These are phyloP conservation scores for Salix suchowensis DNA, from an alignment of 345 rosid species.

Conservation along the genomic window DNA sequence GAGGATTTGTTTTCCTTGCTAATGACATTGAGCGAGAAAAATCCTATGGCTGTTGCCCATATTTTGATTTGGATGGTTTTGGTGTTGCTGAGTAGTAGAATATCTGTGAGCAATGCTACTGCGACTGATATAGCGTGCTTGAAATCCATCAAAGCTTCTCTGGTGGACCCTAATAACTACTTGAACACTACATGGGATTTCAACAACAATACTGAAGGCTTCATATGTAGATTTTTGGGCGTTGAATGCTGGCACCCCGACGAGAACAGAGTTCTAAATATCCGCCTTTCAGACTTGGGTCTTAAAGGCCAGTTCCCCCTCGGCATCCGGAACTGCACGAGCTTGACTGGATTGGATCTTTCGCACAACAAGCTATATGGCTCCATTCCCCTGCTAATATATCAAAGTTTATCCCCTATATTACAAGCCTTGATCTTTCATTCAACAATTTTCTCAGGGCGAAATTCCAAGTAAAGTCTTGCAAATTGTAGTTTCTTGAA, in stretches of 20 bases:
- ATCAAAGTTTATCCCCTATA: neutral
- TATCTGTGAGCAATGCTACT: constrained; percentile 32
- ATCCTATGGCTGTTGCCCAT: neutral
- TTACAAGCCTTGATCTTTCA: constrained; percentile 62
- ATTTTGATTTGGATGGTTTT: constrained; percentile 19
- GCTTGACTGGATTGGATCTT: constrained; percentile 69
- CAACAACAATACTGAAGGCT: constrained; percentile 52
- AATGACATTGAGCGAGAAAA: neutral
- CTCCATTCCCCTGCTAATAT: constrained; percentile 49
- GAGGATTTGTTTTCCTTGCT: neutral
- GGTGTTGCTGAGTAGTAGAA: constrained; percentile 30
- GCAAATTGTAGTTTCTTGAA: constrained; percentile 53
- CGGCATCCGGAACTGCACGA: constrained; percentile 41
- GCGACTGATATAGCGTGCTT: constrained; percentile 51
- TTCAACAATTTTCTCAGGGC: constrained; percentile 70
- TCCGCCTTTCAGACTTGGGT: constrained; percentile 59
- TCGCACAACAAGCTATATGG: constrained; percentile 67
- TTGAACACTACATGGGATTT: constrained; percentile 57
- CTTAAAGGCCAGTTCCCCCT: constrained; percentile 64
- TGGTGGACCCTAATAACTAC: constrained; percentile 46
- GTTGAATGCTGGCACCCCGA: constrained; percentile 92
- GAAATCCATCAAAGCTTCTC: constrained; percentile 25
- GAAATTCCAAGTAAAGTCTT: constrained; percentile 38
- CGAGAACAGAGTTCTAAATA: constrained; percentile 71
- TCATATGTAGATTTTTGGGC: constrained; percentile 68